phyloP scores from a whole-genome alignment of 495 filamentous ascomycete genomes.

The Aspergillus baeticus region DNA sequence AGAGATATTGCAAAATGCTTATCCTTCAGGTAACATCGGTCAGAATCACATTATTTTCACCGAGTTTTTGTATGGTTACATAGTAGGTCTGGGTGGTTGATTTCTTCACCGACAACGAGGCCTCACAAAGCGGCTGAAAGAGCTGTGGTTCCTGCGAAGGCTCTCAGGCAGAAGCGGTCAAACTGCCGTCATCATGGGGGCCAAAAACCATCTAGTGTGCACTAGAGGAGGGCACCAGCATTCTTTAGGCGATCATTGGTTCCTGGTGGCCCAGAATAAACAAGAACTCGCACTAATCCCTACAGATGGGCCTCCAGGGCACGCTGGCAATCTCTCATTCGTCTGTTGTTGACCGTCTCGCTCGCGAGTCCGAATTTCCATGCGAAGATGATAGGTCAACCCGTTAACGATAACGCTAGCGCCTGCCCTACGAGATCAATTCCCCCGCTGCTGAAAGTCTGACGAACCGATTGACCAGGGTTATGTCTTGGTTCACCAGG shows the following conservation, averaged over 20 bases:
- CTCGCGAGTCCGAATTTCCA: background rate
- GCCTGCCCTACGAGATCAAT: conserved; percentile 14
- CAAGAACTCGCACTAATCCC: conserved; percentile 15
- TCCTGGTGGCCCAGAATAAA: background rate
- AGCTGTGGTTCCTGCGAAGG: background rate
- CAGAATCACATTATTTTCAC: background rate
- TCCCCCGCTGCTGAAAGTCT: conserved; percentile 6
- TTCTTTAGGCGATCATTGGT: background rate
- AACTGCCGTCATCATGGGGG: conserved; percentile 14
- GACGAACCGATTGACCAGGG: conserved; percentile 8
- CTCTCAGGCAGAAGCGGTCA: conserved; percentile 15
- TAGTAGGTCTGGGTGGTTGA: background rate
- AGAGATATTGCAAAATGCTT: too few species aligned
- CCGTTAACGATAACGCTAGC: conserved; percentile 7
- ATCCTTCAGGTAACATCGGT: too few species aligned
- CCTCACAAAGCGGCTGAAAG: background rate
- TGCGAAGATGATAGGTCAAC: conserved; percentile 7
- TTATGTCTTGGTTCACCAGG: background rate
- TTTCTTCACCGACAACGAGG: conserved; percentile 8
- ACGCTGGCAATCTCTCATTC: conserved; percentile 19
- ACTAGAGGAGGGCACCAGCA: background rate
- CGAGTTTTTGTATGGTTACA: background rate
- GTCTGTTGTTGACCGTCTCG: conserved; percentile 7
- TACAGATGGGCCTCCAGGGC: conserved; percentile 15
- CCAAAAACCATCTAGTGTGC: conserved; percentile 11